Evolutionary conservation across 192 early-diverging fungal species (phyloP), one percentile per base, ranked within the genome.

Genomic region (Backusella australiensis): DNA sequence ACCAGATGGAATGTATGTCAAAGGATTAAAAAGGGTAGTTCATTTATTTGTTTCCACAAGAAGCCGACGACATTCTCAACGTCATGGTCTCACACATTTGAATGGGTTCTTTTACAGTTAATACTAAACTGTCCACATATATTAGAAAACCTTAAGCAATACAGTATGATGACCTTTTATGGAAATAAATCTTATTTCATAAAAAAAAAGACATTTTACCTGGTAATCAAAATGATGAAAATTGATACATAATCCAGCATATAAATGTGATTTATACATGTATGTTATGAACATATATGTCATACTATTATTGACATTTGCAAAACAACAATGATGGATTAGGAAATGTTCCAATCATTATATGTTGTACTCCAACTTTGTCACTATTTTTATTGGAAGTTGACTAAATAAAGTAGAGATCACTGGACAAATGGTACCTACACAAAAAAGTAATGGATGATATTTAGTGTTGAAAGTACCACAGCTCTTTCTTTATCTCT

Each of bases 1-100:
- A 17, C 15, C 42, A 4, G 42, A 0, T 56, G n/a, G 53, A 21
- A n/a, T 9, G 1, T 11, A 7, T 56, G n/a, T 56, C 21, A 21
- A 56, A 56, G 8, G 21, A 9, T 56, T 7, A 56, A 6, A 56
- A 56, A 21, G 8, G 21, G 23, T 56, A 56, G 2, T 9, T 21
- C 0, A 9, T 56, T 32, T 32, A 56, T 56, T n/a, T 21, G 6
- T 56, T 56, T 56, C 21, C 53, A 56, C 21, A 21, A 56, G 8
- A 9, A 56, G 7, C 53, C 19, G 2, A 6, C 42, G n/a, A 56
- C 19, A 21, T 21, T 56, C n/a, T 26, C 53, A 56, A 56, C 26
- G 53, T 56, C 23, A 56, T 56, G 53, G 53, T 56, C 53, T 56
- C 53, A 56, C 53, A 56, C 53, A 56, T 56, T 56, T 56, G 53